These are phyloP conservation scores for Termitomyces sp. DNA, from an alignment of 768 basidiomycete species.

Conservation along the genomic window DNA sequence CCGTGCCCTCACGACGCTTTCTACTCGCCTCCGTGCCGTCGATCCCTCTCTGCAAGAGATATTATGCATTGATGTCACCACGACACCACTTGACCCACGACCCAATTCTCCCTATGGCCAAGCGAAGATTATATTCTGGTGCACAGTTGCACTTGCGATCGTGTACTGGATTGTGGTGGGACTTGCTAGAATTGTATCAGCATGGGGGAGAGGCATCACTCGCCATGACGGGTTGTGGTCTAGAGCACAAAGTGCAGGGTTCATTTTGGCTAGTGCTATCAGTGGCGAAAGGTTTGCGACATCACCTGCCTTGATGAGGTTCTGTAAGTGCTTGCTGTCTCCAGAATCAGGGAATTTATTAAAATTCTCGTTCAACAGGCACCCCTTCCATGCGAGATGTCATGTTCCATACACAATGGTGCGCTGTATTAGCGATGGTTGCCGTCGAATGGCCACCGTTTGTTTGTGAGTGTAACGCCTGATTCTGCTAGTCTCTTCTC, in stretches of 20 bases:
- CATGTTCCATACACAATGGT: slow-evolving; percentile 92
- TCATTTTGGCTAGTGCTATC: slow-evolving; percentile 86
- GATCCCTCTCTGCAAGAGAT: slow-evolving; percentile 82
- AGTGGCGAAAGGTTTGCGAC: slow-evolving; percentile 86
- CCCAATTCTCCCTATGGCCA: slow-evolving; percentile 56
- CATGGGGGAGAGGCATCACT: slow-evolving; percentile 71
- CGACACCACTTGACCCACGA: slow-evolving; percentile 70
- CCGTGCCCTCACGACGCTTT: slow-evolving; percentile 77
- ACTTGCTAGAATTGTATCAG: slow-evolving; percentile 75
- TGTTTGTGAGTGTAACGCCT: slow-evolving; percentile 47
- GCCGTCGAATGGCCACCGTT: slow-evolving; percentile 95
- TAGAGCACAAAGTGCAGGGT: slow-evolving; percentile 76
- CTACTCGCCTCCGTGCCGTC: slow-evolving; percentile 81
- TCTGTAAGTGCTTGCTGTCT: slow-evolving; percentile 49
- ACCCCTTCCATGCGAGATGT: slow-evolving; percentile 92
- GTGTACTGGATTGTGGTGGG: slow-evolving; percentile 82
- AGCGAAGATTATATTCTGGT: slow-evolving; percentile 67
- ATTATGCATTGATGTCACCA: slow-evolving; percentile 71
- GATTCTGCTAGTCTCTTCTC: neutral
- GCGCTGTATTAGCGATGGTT: slow-evolving; percentile 82
- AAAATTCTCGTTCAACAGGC: slow-evolving; percentile 44
- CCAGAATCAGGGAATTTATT: neutral
- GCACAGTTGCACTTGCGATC: slow-evolving; percentile 64
- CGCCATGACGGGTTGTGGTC: slow-evolving; percentile 62
- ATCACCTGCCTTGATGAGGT: slow-evolving; percentile 82